Conservation (phyloP, 805 yeast species). For the Pachysolen tannophilus region DNA sequence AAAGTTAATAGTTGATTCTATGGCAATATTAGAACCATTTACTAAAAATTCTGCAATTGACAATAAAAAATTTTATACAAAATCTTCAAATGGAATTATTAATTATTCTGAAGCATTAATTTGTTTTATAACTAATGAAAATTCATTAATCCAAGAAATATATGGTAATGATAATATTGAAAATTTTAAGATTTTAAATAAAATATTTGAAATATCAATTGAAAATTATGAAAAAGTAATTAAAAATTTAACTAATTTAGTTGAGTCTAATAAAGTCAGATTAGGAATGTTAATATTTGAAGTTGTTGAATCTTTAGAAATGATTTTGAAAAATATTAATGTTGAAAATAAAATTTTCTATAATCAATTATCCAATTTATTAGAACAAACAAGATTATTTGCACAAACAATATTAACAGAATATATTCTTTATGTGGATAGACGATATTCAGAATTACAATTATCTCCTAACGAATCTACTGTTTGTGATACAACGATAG, state of each 20-base stretch:
- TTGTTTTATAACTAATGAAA: conserved; percentile 41
- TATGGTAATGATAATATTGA: conserved; percentile 23
- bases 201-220: conserved; percentile 26
- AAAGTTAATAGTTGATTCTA: conserved; percentile 30
- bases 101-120: conserved; percentile 45
- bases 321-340: conserved; percentile 3
- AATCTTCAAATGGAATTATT: conserved; percentile 52
- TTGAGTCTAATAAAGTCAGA: conserved; percentile 32
- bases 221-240: conserved; percentile 31
- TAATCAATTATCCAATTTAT: conserved; percentile 9
- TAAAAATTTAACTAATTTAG: conserved; percentile 25
- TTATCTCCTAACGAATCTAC: conserved; percentile 51
- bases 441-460: conserved; percentile 30
- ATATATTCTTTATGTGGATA: conserved; percentile 47
- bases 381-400: conserved; percentile 15
- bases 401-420: conserved; percentile 41
- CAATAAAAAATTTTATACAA: conserved; percentile 45
- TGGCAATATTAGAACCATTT: conserved; percentile 38
- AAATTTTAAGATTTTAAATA: conserved; percentile 16
- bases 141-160: conserved; percentile 35
- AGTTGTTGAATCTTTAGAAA: conserved; percentile 33
- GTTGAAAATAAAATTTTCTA: conserved; percentile 3
- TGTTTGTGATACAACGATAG: conserved; percentile 66
- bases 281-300: conserved; percentile 53
- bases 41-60: conserved; percentile 30